Evolutionary conservation across 352 stramenopile genomes (phyloP), one percentile per base, ranked within the genome.

Genomic region (Elongisporangium prolatum): DNA sequence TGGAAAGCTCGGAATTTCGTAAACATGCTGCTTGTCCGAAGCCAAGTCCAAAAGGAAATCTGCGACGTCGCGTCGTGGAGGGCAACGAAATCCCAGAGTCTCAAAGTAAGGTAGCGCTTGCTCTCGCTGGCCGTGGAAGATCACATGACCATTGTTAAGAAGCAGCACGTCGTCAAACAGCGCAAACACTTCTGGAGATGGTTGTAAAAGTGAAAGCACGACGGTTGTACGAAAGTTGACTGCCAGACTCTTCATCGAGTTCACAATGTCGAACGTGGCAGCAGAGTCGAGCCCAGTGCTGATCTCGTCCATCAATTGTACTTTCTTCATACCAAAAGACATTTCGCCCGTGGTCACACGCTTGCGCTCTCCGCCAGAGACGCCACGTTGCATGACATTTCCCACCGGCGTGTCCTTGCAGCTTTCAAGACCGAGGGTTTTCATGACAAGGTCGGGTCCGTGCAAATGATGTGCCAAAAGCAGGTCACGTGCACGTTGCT

Each of bases 291-390:
- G 61, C 59, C 75, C 75, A 9, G 73, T 83, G 47, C 63, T 76
- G 65, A 83, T 80, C 63, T 83, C 67, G 71, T 97, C 89, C 55
- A 95, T 74, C 74, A 54, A 21, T 21, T 90, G 63, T 2, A 91
- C 74, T 1, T 65, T 57, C 40, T 91, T 91, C 37, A 89, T 68
- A 0, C 84, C 93, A 7, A 97, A 76, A 13, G 92, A 62, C 68
- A 97, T 93, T 54, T 91, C 89, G 4, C 83, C 88, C 16, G 89
- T 93, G 21, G 91, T 97, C n/a, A 96, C 80, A 16, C 91, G 76
- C 65, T 97, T 98, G 51, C 83, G 86, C 68, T 98, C 92, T 37
- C 91, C 91, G 18, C 91, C 91, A 3, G 74, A 92, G 14, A 97
- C 75, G 3, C 79, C 80, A 10, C 80, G 73, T 4, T 87, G 48